Percentiles rank a stretch among this genome's conserved stretches.
phyloP scores from a whole-genome alignment of 768 basidiomycete species.

The Leucogyrophana mollusca region DNA sequence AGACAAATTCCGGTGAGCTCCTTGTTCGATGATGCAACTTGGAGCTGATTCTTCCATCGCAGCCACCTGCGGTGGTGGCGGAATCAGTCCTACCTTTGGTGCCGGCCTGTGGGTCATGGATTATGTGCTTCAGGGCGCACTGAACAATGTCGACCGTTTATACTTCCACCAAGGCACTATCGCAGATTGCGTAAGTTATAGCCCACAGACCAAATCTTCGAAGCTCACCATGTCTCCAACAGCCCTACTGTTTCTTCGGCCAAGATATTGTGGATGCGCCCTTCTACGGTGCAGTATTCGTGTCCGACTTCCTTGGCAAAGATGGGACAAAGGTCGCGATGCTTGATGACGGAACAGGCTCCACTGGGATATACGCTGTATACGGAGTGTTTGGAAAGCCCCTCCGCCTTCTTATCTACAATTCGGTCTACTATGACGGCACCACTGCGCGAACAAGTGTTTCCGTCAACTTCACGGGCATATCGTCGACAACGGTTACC shows the following conservation, averaged over 20 bases:
- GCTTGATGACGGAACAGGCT: slow-evolving; percentile 33
- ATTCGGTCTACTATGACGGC: slow-evolving; percentile 34
- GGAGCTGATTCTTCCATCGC: neutral
- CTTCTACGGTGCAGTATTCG: slow-evolving; percentile 37
- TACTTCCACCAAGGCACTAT: slow-evolving; percentile 44
- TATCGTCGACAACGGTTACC: slow-evolving; percentile 12
- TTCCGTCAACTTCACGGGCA: slow-evolving; percentile 26
- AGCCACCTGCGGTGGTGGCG: slow-evolving; percentile 42
- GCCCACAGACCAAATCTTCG: neutral
- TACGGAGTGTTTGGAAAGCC: slow-evolving; percentile 21
- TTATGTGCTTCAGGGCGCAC: slow-evolving; percentile 36
- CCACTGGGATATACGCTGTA: slow-evolving; percentile 30
- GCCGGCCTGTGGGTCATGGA: slow-evolving; percentile 41
- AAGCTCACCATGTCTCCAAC: neutral
- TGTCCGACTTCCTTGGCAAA: slow-evolving; percentile 35
- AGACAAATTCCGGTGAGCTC: slow-evolving; percentile 38
- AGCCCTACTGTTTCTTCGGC: slow-evolving; percentile 43
- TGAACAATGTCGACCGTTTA: slow-evolving; percentile 33
- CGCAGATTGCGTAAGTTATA: slow-evolving; percentile 32
- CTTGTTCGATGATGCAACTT: neutral
- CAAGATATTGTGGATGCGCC: slow-evolving; percentile 31
- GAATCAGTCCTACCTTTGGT: slow-evolving; percentile 40
- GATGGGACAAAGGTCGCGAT: slow-evolving; percentile 30
- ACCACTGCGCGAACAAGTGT: slow-evolving; percentile 30
- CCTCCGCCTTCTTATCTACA: slow-evolving; percentile 32